Conservation (phyloP, 73 alveolate species). For the Paramecium bursaria region DNA sequence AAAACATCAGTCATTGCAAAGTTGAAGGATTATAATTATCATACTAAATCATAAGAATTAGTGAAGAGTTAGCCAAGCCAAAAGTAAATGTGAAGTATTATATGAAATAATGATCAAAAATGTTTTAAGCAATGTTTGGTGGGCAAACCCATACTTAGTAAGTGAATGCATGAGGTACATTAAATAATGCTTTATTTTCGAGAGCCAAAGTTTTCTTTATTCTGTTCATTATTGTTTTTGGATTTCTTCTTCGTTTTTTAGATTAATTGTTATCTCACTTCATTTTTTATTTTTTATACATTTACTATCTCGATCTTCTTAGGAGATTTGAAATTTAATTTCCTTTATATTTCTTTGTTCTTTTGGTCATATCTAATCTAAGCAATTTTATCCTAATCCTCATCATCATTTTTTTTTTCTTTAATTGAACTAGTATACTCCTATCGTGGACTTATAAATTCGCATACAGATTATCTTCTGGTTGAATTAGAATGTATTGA, state of each 20-base stretch:
- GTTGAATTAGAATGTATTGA: conserved; percentile 8
- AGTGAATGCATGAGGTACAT: conserved; percentile 20
- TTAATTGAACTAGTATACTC: background rate
- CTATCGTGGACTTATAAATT: background rate
- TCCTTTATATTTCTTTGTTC: conserved; percentile 14
- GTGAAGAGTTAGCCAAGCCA: background rate
- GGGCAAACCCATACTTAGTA: conserved; percentile 43
- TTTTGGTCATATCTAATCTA: conserved; percentile 31
- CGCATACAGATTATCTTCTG: conserved; percentile 37
- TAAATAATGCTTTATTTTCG: background rate
- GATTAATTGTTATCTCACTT: conserved; percentile 26
- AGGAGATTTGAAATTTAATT: background rate
- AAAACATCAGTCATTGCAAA: conserved; percentile 12
- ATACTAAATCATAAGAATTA: conserved; percentile 19
- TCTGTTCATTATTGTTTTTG: background rate
- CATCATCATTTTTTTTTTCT: conserved; percentile 10
- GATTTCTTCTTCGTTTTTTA: conserved; percentile 7
- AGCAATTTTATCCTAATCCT: conserved; percentile 25
- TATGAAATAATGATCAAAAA: conserved; percentile 10
- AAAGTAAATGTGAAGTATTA: conserved; percentile 8
- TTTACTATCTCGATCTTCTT: conserved; percentile 40
- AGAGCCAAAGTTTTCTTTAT: conserved; percentile 18
- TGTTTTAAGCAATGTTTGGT: conserved; percentile 53
- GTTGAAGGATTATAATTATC: conserved; percentile 49
- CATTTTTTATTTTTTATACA: conserved; percentile 1